phyloP scores from a whole-genome alignment of 106 monocot species.

The Dendrobium nobile region DNA sequence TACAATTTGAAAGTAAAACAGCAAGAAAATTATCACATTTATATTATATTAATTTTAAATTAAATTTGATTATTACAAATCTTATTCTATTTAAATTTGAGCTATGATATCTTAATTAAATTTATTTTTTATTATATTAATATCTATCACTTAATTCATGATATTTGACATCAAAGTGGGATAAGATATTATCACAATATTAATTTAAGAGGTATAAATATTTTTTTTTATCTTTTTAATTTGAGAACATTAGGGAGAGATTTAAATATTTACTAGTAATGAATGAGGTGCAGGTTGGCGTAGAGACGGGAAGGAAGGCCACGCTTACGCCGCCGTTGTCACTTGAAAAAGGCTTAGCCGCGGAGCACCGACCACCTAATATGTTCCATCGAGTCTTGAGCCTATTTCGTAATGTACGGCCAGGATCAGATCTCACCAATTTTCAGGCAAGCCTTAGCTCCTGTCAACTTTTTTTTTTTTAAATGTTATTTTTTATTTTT shows the following conservation, averaged over 20 bases:
- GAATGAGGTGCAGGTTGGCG: constrained; percentile 15
- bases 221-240: not conserved
- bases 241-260: not conserved
- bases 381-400: constrained; percentile 58
- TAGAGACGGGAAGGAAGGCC: not conserved
- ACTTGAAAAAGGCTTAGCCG: constrained; percentile 50
- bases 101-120: no score
- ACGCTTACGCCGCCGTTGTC: constrained; percentile 72
- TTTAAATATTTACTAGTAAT: not conserved
- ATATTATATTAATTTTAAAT: no score
- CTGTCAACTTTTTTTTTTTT: not conserved
- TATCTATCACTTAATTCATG: no score
- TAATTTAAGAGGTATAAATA: no score
- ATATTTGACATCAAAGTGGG: no score
- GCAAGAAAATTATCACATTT: no score
- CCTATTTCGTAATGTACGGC: constrained; percentile 56
- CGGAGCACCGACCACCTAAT: constrained; percentile 55
- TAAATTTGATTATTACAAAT: no score
- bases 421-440: constrained; percentile 75
- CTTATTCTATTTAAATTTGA: no score
- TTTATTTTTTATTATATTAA: no score
- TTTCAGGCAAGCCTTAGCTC: constrained; percentile 49
- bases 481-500: not conserved
- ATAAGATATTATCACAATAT: no score
- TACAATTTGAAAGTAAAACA: no score